A percentile compares a stretch with the other conserved stretches of the same genome.
Evolutionary conservation across 306 rosid genomes (phyloP).

Genomic region (Geum urbanum): DNA sequence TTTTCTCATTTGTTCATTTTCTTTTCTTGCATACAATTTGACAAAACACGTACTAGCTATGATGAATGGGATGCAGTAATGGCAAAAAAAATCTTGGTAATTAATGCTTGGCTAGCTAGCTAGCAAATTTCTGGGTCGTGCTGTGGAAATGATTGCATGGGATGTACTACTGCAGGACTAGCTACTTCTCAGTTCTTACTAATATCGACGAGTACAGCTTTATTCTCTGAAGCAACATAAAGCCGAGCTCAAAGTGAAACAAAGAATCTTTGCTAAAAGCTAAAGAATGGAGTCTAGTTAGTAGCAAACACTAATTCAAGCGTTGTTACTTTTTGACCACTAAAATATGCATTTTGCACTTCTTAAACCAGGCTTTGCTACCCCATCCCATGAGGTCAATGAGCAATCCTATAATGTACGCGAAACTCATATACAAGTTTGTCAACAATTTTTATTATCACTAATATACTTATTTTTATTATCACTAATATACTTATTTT

Average conservation of each 20-base stretch:
- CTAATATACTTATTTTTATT: too few relatives aligned
- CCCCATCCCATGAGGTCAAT: conserved; percentile 46
- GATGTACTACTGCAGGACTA: conserved; percentile 33
- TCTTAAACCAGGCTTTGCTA: conserved; percentile 25
- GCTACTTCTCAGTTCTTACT: conserved; percentile 7
- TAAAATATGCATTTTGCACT: conserved; percentile 19
- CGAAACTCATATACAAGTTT: too few relatives aligned
- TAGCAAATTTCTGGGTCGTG: neutral
- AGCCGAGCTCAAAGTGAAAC: conserved; percentile 72
- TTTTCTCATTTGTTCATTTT: neutral
- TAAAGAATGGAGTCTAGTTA: conserved; percentile 86
- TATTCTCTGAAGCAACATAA: conserved; percentile 64
- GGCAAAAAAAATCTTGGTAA: conserved; percentile 18
- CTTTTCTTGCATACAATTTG: neutral
- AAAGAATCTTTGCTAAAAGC: conserved; percentile 89
- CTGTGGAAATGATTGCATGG: conserved; percentile 58
- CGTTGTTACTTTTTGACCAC: conserved; percentile 70
- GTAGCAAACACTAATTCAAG: conserved; percentile 84
- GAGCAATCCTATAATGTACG: too few relatives aligned
- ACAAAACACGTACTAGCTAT: neutral
- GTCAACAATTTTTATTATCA: too few relatives aligned
- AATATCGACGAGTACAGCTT: conserved; percentile 32
- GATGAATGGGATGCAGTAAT: conserved; percentile 20
- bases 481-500: too few relatives aligned
- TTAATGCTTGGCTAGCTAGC: neutral